A percentile compares a stretch with the other conserved stretches of the same genome.
Evolutionary conservation across 352 stramenopile genomes (phyloP).

Genomic region (Albugo candida): DNA sequence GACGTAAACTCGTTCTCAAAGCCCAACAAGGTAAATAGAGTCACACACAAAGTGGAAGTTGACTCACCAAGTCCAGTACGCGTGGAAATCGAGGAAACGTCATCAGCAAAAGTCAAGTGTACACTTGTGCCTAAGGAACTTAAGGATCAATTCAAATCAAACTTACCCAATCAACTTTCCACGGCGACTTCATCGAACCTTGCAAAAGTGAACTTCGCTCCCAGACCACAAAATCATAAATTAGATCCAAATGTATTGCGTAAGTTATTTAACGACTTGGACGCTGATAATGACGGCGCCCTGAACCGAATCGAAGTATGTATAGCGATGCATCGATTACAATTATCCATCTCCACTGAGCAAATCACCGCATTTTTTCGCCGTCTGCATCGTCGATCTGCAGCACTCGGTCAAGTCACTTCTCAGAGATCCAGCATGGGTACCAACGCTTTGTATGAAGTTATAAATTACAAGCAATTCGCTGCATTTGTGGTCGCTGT

Average conservation of each 20-base stretch:
- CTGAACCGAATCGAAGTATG: conserved; percentile 55
- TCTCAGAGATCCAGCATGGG: conserved; percentile 1
- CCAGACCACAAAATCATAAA: not conserved
- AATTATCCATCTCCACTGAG: conserved; percentile 29
- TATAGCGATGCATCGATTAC: conserved; percentile 48
- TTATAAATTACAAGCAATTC: conserved; percentile 68
- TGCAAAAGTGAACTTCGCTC: not conserved
- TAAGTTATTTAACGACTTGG: conserved; percentile 59
- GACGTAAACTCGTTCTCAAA: too few relatives aligned
- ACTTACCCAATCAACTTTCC: too few relatives aligned
- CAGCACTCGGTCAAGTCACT: not conserved
- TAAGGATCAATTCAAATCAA: too few relatives aligned
- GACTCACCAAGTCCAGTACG: too few relatives aligned
- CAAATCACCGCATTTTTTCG: conserved; percentile 54
- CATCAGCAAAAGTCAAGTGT: too few relatives aligned
- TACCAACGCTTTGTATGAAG: conserved; percentile 21
- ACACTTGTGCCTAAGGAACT: too few relatives aligned
- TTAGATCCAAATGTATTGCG: conserved; percentile 23
- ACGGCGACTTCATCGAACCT: too few relatives aligned
- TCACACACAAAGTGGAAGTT: too few relatives aligned
- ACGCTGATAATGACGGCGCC: conserved; percentile 38
- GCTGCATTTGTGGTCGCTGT: conserved; percentile 44
- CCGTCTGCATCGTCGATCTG: conserved; percentile 12
- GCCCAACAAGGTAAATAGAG: too few relatives aligned
- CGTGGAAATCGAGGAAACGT: too few relatives aligned